phyloP scores from a whole-genome alignment of 1,284 basidiomycete species.

The Boletus semigastroideus region DNA sequence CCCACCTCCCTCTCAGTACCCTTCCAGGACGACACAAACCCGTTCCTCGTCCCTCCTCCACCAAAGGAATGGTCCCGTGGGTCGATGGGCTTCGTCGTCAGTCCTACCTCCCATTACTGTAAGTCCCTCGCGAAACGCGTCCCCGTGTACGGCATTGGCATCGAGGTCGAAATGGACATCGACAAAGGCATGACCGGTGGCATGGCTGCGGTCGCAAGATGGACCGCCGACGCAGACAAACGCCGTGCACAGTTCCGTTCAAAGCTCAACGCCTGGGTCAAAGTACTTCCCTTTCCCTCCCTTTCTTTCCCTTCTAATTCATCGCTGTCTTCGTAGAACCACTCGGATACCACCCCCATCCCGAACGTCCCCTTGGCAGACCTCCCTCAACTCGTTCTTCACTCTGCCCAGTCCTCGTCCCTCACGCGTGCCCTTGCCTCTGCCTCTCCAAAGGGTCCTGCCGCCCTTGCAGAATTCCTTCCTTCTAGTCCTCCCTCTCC shows the following conservation, averaged over 20 bases:
- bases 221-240: conserved; percentile 67
- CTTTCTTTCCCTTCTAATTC: background rate
- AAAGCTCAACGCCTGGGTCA: conserved; percentile 64
- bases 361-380: conserved; percentile 65
- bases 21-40: conserved; percentile 60
- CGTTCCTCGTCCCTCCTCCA: conserved; percentile 55
- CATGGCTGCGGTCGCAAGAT: conserved; percentile 81
- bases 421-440: conserved; percentile 69
- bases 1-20: conserved; percentile 38
- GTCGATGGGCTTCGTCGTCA: conserved; percentile 73
- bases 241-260: conserved; percentile 55
- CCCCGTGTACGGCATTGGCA: conserved; percentile 78
- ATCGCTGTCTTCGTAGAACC: conserved; percentile 43
- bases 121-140: conserved; percentile 64
- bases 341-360: conserved; percentile 41
- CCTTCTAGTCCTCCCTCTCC: conserved; percentile 49
- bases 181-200: conserved; percentile 75
- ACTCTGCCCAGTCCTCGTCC: conserved; percentile 55
- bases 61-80: conserved; percentile 73
- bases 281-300: conserved; percentile 42
- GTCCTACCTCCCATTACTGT: conserved; percentile 65
- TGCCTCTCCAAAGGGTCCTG: conserved; percentile 61
- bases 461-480: conserved; percentile 41
- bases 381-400: conserved; percentile 54
- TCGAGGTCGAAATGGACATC: conserved; percentile 81